Evolutionary conservation across 176 grass and related monocot genomes (phyloP).

Genomic region (Triticum urartu): DNA sequence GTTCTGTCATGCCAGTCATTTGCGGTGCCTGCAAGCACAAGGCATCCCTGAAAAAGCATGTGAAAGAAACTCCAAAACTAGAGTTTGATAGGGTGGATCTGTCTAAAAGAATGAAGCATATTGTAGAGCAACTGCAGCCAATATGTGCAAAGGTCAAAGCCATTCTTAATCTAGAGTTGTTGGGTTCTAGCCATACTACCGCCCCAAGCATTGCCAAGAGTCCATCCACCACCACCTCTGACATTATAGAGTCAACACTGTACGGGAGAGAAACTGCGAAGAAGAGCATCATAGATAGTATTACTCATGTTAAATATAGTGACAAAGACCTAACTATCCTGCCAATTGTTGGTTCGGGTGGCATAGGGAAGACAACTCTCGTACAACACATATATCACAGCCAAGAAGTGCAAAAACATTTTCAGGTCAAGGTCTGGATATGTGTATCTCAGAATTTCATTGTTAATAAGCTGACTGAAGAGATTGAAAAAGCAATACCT

Average conservation of each 20-base stretch:
- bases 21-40: background rate
- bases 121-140: background rate
- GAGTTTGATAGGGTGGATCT: slow-evolving; percentile 1
- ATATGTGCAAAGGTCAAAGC: background rate
- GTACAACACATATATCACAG: slow-evolving; percentile 19
- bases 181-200: background rate
- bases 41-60: background rate
- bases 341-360: slow-evolving; percentile 37
- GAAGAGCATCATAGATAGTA: background rate
- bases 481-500: background rate
- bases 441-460: slow-evolving; percentile 38
- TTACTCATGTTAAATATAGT: background rate
- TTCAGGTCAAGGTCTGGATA: slow-evolving; percentile 29
- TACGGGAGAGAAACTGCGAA: background rate
- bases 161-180: background rate
- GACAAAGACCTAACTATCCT: background rate
- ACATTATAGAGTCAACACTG: background rate
- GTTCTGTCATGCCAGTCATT: background rate
- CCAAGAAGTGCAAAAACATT: background rate
- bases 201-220: background rate
- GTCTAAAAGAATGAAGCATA: background rate
- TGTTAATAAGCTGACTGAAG: background rate
- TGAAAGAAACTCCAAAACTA: background rate
- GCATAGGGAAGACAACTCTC: slow-evolving; percentile 53
- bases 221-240: background rate